Base-by-base conservation (phyloP, 2,329 filamentous ascomycete species). In the Fusarium mundagurra region DNA sequence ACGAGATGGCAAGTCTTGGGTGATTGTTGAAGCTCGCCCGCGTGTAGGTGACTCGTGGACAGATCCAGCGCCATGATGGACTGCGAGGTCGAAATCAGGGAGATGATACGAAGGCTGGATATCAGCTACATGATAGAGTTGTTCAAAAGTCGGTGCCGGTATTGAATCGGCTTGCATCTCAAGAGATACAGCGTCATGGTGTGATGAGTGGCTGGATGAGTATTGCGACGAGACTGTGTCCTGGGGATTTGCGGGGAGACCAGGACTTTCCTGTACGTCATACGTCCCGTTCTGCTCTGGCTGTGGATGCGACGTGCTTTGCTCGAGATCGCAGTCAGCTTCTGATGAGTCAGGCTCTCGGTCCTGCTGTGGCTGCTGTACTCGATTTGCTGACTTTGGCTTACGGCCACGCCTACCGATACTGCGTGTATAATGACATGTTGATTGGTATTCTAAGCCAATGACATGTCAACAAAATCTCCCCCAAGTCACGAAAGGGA, bases 381-480 rank as follows among this genome's bases (percentile, higher is more conserved):
- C 18, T 27, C 27, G 17, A 13, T n/a, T 61, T 27, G 45, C 38
- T 27, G 47, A 41, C 22, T 24, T 55, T 4, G 58, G 58, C 18
- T 61, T 61, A 11, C 58, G 58, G 17, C 58, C 58, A n/a, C 58
- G 58, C 5, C 18, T 41, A 2, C 34, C 47, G 11, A 61, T 34
- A 17, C 29, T 61, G 6, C 58, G 36, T 1, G 58, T 31, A 16
- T 61, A 61, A 8, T 61, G 58, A 13, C 58, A 61, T 8, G 45
- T 33, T 9, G 50, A 51, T 14, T 61, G 16, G n/a, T 61, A 61
- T 11, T 61, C 58, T 61, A 5, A 0, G 9, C 7, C 13, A 20
- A 1, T 0, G 1, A 5, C 13, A 12, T 1, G 8, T 61, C 7
- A 61, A 11, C 16, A 17, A 8, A 18, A 12, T 39, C 38, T 38